Percentiles rank a stretch among this genome's conserved stretches.
These are phyloP conservation scores for Herpomyces periplanetae DNA, from an alignment of 2,329 filamentous ascomycete species.

Conservation along the genomic window DNA sequence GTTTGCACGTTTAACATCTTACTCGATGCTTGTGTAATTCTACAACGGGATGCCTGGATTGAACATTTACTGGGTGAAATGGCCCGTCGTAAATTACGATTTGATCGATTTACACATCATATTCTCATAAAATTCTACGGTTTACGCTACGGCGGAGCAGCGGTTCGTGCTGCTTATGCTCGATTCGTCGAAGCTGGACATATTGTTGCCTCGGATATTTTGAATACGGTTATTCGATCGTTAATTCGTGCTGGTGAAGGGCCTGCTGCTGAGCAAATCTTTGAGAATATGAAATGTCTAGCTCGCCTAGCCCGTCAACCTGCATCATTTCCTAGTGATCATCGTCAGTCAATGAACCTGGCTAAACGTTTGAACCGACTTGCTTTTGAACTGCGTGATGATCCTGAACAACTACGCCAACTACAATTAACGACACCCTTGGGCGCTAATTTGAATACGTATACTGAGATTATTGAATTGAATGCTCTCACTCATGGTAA, in stretches of 20 bases:
- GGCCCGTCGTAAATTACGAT: conserved; percentile 20
- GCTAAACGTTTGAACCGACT: conserved; percentile 12
- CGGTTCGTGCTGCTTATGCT: conserved; percentile 33
- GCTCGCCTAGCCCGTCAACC: not conserved
- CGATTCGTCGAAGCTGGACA: conserved; percentile 52
- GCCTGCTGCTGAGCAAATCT: conserved; percentile 34
- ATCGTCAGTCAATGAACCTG: conserved; percentile 9
- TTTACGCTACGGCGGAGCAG: conserved; percentile 26
- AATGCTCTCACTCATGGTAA: conserved; percentile 27
- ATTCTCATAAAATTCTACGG: conserved; percentile 54
- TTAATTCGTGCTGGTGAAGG: conserved; percentile 38
- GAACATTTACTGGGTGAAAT: conserved; percentile 59
- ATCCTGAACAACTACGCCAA: conserved; percentile 15
- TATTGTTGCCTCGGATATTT: conserved; percentile 44
- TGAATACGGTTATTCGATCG: conserved; percentile 53
- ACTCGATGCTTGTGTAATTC: conserved; percentile 53
- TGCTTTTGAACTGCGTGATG: conserved; percentile 9
- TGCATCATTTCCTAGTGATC: not conserved
- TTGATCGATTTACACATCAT: conserved; percentile 43
- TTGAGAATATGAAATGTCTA: conserved; percentile 36
- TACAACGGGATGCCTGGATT: conserved; percentile 42
- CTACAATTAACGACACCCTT: conserved; percentile 25
- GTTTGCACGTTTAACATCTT: conserved; percentile 71
- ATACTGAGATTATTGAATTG: conserved; percentile 35
- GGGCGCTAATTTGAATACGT: conserved; percentile 36